Evolutionary conservation across 495 filamentous ascomycete genomes (phyloP), one percentile per base, ranked within the genome.

Genomic region (Aspergillus ostianus): DNA sequence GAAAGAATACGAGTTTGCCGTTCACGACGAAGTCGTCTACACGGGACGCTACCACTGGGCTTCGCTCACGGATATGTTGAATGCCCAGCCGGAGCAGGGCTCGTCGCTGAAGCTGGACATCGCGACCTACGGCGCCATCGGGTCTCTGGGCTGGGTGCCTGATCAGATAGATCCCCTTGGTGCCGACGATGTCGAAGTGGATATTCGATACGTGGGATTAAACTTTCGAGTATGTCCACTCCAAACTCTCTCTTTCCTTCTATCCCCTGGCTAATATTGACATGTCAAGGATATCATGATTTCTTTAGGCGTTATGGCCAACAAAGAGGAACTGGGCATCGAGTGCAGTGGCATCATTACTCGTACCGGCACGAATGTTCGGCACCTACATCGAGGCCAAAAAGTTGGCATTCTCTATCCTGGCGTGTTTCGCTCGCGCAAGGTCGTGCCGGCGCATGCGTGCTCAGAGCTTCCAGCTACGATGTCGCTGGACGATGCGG

Each of bases 331-430:
- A 19, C 20, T 59, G 5, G 65, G 48, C 8, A 5, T 64, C 26
- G 76, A 79, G 45, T 66, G 65, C 21, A 70, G 70, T 36, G 80
- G 79, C 7, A 68, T 73, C 6, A 64, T 82, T 23, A 66, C 65
- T 0, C 67, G 73, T 1, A 62, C 79, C 12, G 80, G 80, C 0
- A 47, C 65, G 2, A 53, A 64, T 3, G 79, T 80, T 7, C 61
- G 56, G 2, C 29, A 70, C 15, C 3, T 82, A 6, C 51, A 60
- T 3, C 58, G 70, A 3, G 80, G 81, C 0, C 70, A 73, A 59
- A 63, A 69, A n/a, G 75, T 81, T 7, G 23, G 64, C 29, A 48
- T 58, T 6, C 2, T 68, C 27, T 26, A 47, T 5, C 0, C 20
- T 1, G 49, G 51, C 4, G 3, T 21, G 8, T 17, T 62, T 13